Evolutionary conservation across 441 rosid genomes (phyloP), one percentile per base, ranked within the genome.

Genomic region (Adansonia rubrostipa): DNA sequence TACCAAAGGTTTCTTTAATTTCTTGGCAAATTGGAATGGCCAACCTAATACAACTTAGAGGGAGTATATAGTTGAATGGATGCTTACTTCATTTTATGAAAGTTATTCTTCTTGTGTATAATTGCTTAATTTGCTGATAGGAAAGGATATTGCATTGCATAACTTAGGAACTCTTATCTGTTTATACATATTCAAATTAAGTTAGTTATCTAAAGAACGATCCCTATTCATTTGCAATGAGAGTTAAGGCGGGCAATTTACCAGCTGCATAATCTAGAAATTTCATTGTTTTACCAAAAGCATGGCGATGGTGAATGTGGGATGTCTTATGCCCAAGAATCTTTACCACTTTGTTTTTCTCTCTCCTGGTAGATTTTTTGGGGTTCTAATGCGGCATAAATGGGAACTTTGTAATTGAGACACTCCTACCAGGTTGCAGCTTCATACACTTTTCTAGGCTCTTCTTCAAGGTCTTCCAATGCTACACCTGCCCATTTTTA

Each of bases 221-320:
- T 67, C 36, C 15, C 9, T 45, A 5, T 40, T 65, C 45, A 40
- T 9, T 40, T 65, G 20, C 22, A 40, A 15, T 17, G 2, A 28
- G 65, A 44, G 50, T 17, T 44, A 66, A 42, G 50, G 53, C 17
- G 28, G 71, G 14, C 24, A n/a, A 66, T 19, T 66, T 66, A 1
- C n/a, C 1, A n/a, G 51, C 42, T 9, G 22, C 71, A 40, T 66
- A 8, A 44, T 66, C 51, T 44, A n/a, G 53, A 44, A 42, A 9
- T 9, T 66, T 66, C 6, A 44, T 66, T 48, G n/a, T 42, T n/a
- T 66, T 66, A 44, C 53, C 71, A 17, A 42, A 66, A 66, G 50
- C 53, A 42, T 9, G 8, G 28, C 28, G 48, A 61, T 66, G 50
- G 33, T 67, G 72, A 67, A 67, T 45, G 53, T 45, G 19, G 51